Conservation (phyloP, 2,329 filamentous ascomycete genomes). For the Fusarium luffae region DNA sequence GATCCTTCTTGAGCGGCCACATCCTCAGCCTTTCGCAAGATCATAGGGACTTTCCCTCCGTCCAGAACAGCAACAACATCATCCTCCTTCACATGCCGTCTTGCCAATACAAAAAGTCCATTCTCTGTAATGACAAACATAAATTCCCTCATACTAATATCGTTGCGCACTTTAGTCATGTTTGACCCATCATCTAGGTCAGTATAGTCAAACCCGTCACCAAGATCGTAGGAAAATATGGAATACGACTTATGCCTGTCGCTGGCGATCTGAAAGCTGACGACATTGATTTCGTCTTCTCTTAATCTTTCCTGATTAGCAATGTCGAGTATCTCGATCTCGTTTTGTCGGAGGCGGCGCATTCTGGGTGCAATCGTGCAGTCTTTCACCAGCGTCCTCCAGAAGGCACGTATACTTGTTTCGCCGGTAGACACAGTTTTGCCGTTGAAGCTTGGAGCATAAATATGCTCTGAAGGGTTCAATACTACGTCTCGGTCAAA, state of each 20-base stretch:
- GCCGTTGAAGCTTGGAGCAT: background rate
- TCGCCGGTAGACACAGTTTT: background rate
- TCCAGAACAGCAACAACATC: conserved; percentile 23
- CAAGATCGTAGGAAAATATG: no score
- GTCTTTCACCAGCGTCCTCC: conserved; percentile 18
- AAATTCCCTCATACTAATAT: background rate
- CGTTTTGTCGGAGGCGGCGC: background rate
- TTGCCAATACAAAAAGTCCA: conserved; percentile 6
- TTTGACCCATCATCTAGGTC: no score
- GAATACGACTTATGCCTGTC: no score
- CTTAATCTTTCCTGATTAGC: background rate
- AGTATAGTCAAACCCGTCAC: no score
- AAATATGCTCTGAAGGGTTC: background rate
- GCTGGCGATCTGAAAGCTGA: no score
- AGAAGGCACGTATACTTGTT: conserved; percentile 5
- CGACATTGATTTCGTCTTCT: background rate
- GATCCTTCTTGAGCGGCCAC: fast-evolving
- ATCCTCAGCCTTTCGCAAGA: background rate
- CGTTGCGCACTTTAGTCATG: background rate
- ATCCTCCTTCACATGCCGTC: background rate
- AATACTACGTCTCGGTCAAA: background rate
- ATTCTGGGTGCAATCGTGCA: conserved; percentile 13
- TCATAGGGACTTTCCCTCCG: conserved; percentile 23
- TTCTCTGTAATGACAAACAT: conserved; percentile 7
- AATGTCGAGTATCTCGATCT: background rate